These are phyloP conservation scores for Russula olivacea DNA, from an alignment of 768 basidiomycete species.

Conservation along the genomic window DNA sequence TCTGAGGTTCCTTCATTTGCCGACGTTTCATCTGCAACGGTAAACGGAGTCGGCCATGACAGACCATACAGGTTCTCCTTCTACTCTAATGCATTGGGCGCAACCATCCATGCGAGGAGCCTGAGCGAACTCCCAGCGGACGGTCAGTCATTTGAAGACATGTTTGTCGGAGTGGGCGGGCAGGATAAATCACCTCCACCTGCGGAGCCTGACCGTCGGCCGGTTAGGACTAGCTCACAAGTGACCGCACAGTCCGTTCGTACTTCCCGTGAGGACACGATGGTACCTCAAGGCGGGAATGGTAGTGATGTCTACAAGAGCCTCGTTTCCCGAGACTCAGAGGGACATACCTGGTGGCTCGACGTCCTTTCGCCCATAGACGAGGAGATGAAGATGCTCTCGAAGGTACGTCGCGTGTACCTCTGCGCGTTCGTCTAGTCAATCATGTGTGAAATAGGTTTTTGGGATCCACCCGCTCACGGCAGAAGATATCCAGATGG, in stretches of 20 bases:
- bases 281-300: neutral
- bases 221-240: neutral
- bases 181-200: neutral
- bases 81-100: slow-evolving; percentile 87
- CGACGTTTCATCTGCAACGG: slow-evolving; percentile 29
- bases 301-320: slow-evolving; percentile 16
- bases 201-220: neutral
- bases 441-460: slow-evolving; percentile 47
- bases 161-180: slow-evolving; percentile 57
- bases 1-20: slow-evolving; percentile 40
- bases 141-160: slow-evolving; percentile 85
- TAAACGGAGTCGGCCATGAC: slow-evolving; percentile 46
- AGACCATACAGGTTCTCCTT: slow-evolving; percentile 97
- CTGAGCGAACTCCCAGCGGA: slow-evolving; percentile 91
- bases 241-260: neutral
- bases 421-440: neutral
- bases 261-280: neutral
- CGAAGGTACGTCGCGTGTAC: slow-evolving; percentile 53
- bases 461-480: slow-evolving; percentile 97
- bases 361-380: slow-evolving; percentile 92
- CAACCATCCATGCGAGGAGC: slow-evolving; percentile 92
- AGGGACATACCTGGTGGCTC: slow-evolving; percentile 93
- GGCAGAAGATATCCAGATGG: slow-evolving; percentile 98
- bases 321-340: slow-evolving; percentile 29
- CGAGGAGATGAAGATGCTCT: slow-evolving; percentile 96